Conservation (phyloP, 2,329 filamentous ascomycete species). For the Claviceps sp. region DNA sequence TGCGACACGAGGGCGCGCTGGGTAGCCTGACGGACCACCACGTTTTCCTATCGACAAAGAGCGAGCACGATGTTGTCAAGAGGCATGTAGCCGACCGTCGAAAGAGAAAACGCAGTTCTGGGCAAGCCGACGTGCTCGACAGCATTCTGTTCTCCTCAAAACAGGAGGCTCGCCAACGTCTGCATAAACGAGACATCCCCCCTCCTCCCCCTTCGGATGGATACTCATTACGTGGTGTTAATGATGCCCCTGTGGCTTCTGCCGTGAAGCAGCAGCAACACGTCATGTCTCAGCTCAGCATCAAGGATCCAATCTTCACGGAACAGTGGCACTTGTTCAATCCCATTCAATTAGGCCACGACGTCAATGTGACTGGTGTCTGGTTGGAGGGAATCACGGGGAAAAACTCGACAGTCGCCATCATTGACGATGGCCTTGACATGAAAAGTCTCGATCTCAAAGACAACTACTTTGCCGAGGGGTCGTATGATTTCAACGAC, state of each 20-base stretch:
- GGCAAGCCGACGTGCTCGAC: constrained; percentile 49
- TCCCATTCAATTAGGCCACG: constrained; percentile 64
- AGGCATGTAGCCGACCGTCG: constrained; percentile 38
- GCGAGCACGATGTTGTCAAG: constrained; percentile 44
- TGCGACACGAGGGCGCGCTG: constrained; percentile 69
- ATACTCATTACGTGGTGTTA: constrained; percentile 9
- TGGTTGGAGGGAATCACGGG: constrained; percentile 89
- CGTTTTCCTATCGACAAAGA: constrained; percentile 64
- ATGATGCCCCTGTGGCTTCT: constrained; percentile 14
- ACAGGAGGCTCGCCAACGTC: constrained; percentile 38
- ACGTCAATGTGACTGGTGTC: constrained; percentile 89
- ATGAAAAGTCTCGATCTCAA: constrained; percentile 90
- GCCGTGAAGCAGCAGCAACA: constrained; percentile 44
- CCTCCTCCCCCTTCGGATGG: constrained; percentile 18
- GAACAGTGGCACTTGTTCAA: constrained; percentile 97
- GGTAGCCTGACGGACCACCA: constrained; percentile 71
- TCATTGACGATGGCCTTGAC: constrained; percentile 91
- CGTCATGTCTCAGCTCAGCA: constrained; percentile 54
- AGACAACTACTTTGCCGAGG: constrained; percentile 83
- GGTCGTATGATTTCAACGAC: constrained; percentile 96
- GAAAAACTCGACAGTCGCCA: constrained; percentile 76
- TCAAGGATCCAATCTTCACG: constrained; percentile 78
- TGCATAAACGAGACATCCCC: constrained; percentile 39
- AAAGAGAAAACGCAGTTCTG: constrained; percentile 47
- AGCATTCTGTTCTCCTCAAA: constrained; percentile 69